Evolutionary conservation across 305 asterid species (phyloP), one percentile per base, ranked within the genome.

Genomic region (Galium porrigens): DNA sequence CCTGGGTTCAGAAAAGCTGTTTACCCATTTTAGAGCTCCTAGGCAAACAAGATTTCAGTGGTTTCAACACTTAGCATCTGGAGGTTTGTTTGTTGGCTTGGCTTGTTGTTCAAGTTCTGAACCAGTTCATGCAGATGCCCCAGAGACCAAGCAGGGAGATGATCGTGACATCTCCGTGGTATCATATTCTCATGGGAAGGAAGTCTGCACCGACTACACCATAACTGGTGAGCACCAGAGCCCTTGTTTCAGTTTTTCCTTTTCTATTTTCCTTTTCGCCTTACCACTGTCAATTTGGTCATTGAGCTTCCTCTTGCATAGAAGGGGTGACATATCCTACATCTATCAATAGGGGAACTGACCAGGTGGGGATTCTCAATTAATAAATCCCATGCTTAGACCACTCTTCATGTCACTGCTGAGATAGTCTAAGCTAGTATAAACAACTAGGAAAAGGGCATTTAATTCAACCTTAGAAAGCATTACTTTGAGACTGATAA

Each of bases 191-290:
- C 85, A 79, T 44, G 84, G 83, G 71, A 91, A 90, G 80, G 79
- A 81, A 72, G 77, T 83, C 63, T 73, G 77, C 70, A 80, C 78
- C 1, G 82, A 85, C 84, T 91, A 84, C 77, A 80, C 88, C 58
- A 85, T 91, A 66, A 85, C 76, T 66, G 89, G 98, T 90, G 39
- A 79, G 90, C 76, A 54, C 30, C 53, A 34, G 71, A 37, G 68
- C 63, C 41, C 49, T 61, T 44, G 49, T 58, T 58, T 76, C 48
- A 59, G 25, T 27, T 77, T 42, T 51, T 25, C 42, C 30, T 12
- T 42, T 3, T 0, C 30, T 46, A 2, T 46, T 41, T 61, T 65
- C 33, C 49, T 51, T 73, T 51, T 51, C 48, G 0, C 48, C 44
- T 64, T 53, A 66, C 42, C 17, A 11, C 34, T 9, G 51, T 18